Percentiles rank a stretch among this genome's conserved stretches.
Evolutionary conservation across 2,329 filamentous ascomycete species (phyloP).

Genomic region (Colletotrichum australisinense): DNA sequence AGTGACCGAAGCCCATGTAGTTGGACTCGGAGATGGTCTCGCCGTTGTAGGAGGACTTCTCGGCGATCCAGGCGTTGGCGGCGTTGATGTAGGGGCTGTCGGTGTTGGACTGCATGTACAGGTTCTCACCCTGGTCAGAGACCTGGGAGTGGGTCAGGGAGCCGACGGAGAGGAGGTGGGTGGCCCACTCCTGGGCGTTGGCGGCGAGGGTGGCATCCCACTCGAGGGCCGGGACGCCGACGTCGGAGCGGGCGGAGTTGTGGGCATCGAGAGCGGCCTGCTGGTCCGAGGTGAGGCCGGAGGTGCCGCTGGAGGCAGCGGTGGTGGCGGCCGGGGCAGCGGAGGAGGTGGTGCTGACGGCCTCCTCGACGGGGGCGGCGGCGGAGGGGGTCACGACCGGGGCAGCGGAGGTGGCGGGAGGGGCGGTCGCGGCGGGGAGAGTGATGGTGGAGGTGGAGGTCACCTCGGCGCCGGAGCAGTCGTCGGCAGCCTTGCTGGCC

Average conservation of each 20-base stretch:
- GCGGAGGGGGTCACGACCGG: conserved; percentile 36
- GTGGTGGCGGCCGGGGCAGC: conserved; percentile 11
- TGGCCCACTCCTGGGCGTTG: conserved; percentile 39
- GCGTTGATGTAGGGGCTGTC: conserved; percentile 27
- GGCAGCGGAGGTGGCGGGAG: background rate
- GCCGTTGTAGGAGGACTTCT: conserved; percentile 33
- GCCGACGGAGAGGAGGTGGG: conserved; percentile 28
- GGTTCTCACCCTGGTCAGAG: conserved; percentile 33
- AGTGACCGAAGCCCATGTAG: conserved; percentile 42
- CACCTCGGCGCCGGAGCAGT: background rate
- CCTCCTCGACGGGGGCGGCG: conserved; percentile 21
- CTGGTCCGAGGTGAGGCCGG: conserved; percentile 31
- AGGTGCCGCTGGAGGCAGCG: conserved; percentile 16
- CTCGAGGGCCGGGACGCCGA: conserved; percentile 28
- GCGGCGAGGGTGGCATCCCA: conserved; percentile 44
- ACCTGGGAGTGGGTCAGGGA: conserved; percentile 33
- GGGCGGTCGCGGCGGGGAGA: conserved; percentile 5
- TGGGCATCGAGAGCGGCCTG: conserved; percentile 34
- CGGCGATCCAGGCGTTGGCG: conserved; percentile 28
- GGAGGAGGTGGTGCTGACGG: conserved; percentile 37
- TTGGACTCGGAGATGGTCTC: conserved; percentile 31
- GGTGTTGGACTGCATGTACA: conserved; percentile 34
- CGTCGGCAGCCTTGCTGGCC: background rate
- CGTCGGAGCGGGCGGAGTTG: conserved; percentile 33
- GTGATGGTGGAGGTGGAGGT: conserved; percentile 6